Evolutionary conservation across 164 flowering plant genomes (phyloP).

Genomic region (Amborella trichopoda): DNA sequence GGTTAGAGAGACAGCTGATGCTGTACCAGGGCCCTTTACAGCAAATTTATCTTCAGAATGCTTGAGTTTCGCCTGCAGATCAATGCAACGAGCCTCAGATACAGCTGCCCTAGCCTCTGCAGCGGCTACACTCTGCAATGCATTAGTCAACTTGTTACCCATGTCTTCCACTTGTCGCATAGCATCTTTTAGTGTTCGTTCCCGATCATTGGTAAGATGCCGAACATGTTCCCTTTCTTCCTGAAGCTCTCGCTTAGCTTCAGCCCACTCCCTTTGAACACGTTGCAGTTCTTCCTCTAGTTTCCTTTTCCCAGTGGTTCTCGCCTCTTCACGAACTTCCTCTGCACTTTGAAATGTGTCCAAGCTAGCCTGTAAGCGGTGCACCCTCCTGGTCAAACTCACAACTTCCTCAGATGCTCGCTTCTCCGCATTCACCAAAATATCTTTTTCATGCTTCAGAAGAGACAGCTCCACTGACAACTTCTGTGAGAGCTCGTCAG

Average conservation of each 20-base stretch:
- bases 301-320: no score
- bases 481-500: slow-evolving; percentile 70
- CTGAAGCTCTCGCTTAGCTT: slow-evolving; percentile 79
- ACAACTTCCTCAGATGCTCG: slow-evolving; percentile 86
- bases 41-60: slow-evolving; percentile 8
- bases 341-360: slow-evolving; percentile 73
- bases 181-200: slow-evolving; percentile 46
- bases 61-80: slow-evolving; percentile 50
- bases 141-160: slow-evolving; percentile 53
- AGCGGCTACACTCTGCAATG: slow-evolving; percentile 40
- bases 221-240: slow-evolving; percentile 64
- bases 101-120: slow-evolving; percentile 75
- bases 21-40: neutral
- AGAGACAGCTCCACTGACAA: slow-evolving; percentile 78
- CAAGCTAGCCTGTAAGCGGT: slow-evolving; percentile 80
- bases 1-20: neutral
- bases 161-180: slow-evolving; percentile 63
- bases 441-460: slow-evolving; percentile 66
- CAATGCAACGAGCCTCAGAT: slow-evolving; percentile 73
- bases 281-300: no score
- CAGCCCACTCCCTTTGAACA: slow-evolving; percentile 87
- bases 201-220: slow-evolving; percentile 46
- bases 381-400: slow-evolving; percentile 60
- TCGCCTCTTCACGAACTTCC: slow-evolving; percentile 87
- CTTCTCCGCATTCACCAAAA: slow-evolving; percentile 60